Base-by-base conservation (phyloP, 2,329 filamentous ascomycete species). In the Penicillium sp. region DNA sequence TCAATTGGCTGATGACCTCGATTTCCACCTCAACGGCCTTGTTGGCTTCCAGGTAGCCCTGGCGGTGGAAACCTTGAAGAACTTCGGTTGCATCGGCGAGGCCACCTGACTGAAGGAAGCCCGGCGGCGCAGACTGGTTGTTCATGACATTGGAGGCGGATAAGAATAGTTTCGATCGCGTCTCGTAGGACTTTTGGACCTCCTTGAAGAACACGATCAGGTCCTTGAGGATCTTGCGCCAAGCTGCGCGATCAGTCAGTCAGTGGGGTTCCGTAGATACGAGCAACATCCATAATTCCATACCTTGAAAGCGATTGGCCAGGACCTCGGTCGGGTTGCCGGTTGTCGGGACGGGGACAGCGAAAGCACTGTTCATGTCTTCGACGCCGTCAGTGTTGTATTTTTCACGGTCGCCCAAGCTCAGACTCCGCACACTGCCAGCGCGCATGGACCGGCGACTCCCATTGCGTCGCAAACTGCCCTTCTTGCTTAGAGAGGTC, bases 161-260 rank as follows among this genome's bases (percentile, higher is more conserved):
- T 51, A 89, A 69, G 4, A 95, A 77, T 6, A 86, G 82, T 68
- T 96, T 97, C 25, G 88, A 81, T 53, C 88, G 84, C 48, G 86
- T 80, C 65, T 98, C 92, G 70, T 96, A 96, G 42, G 91, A 88
- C 44, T 81, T 81, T 66, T 95, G 89, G 41, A 97, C 84, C 68
- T 97, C 93, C 61, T 89, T 85, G 68, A 96, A 97, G 69, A 95
- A 97, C 49, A 87, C 76, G 58, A 97, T 95, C 39, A 97, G 78
- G 59, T 96, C 91, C 69, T 97, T 97, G 46, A 98, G 80, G 12
- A 96, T 81, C 75, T 95, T 95, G 62, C 93, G 83, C 93, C 93
- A 98, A 44, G 88, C 90, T 95, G 56, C 29, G 55, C 42, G 42
- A 31, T n/a, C 29, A 2, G 50, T 47, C 9, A 45, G 47, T 35